Evolutionary conservation across 768 basidiomycete species (phyloP), one percentile per base, ranked within the genome.

Genomic region (Lactifluus subvellereus): DNA sequence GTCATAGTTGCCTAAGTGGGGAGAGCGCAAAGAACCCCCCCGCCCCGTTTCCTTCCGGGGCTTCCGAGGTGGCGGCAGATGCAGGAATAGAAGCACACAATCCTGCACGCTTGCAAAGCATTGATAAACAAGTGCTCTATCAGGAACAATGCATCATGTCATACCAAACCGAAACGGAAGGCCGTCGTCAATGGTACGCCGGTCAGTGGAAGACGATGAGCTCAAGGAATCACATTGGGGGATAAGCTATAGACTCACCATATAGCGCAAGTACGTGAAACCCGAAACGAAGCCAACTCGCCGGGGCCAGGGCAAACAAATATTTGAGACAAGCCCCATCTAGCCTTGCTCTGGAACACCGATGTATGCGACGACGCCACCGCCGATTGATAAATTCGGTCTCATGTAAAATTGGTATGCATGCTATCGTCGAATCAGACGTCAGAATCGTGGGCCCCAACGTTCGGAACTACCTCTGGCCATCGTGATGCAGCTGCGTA

Each of bases 361-460:
- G 58, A 60, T 45, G 40, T 18, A 40, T 40, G n/a, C 33, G 40
- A 48, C 37, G 40, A 48, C 37, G 20, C 57, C 45, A 54, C 47
- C 40, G 27, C 18, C 33, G 38, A 38, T 42, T 49, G 57, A 62
- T 64, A 54, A 30, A 49, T 64, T 60, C 20, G 27, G 52, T 30
- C 32, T 40, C 18, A 7, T 22, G 53, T 35, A 43, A 45, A 62
- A 45, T 32, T 22, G 53, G 57, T 11, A 22, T 13, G 27, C 38
- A 43, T 9, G 51, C 38, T 43, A 50, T 56, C 63, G 50, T 35
- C 53, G 40, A 60, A 64, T 64, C 59, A 22, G 37, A 59, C 32
- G 35, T 32, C 33, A 51, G 33, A 8, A 35, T 22, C 6, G 6
- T 35, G 11, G 13, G 5, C 35, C 35, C 40, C 22, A 35, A 43